Evolutionary conservation across 371 early-diverging fungal genomes (phyloP), one percentile per base, ranked within the genome.

Genomic region (Polyrhizophydium stewartii): DNA sequence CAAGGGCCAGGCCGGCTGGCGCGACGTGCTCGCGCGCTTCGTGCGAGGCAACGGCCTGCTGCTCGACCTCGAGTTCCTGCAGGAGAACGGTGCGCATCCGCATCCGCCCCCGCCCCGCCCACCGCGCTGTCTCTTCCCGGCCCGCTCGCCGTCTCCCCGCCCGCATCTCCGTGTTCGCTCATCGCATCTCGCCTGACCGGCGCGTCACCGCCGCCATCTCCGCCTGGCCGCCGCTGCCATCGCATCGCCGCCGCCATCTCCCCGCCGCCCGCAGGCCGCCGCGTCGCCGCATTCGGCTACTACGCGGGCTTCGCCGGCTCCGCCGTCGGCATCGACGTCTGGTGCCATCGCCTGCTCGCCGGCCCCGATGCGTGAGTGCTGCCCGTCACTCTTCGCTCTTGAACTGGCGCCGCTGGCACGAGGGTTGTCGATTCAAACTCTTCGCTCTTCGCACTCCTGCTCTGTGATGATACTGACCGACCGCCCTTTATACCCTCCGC

Each of bases 231-330:
- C n/a, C n/a, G n/a, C n/a, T n/a, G n/a, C n/a, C n/a, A n/a, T n/a
- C n/a, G n/a, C n/a, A n/a, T n/a, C n/a, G n/a, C n/a, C n/a, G n/a
- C n/a, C n/a, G n/a, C n/a, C 13, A 13, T 35, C 35, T 35, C 35
- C 3, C 13, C 35, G 7, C 3, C 35, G 35, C 13, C 35, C 3
- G 12, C 58, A 75, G 87, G 92, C 38, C 89, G 96, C 56, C 88
- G 98, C 62, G 94, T 97, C 24, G 96, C 98, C 55, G 98, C 98
- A 7, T 97, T 93, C 68, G 98, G 96, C 47, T 97, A 91, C 76
- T 90, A 94, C 76, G 98, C 98, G 45, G 98, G 96, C 19, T 97
- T 92, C 70, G 92, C 96, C 25, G 98, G 98, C 30, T 73, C 92
- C 32, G 96, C 98, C 19, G 83, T 96, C 51, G 94, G 89, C 47